Evolutionary conservation across 164 flowering plant genomes (phyloP), one percentile per base, ranked within the genome.

Genomic region (Macadamia tetraphylla): DNA sequence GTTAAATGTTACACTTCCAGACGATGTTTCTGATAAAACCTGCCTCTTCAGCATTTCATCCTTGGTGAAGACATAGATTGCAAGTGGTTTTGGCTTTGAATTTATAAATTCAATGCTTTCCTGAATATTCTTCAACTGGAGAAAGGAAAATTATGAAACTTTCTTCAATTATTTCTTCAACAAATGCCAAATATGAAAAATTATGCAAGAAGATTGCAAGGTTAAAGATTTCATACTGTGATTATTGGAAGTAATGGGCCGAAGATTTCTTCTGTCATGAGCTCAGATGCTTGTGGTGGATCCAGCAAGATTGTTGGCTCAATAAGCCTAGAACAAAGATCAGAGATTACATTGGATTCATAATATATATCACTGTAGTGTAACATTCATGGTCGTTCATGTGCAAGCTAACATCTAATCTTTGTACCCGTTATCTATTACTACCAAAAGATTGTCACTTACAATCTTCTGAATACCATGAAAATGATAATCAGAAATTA

Each of bases 161-260:
- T 46, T 46, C 13, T 46, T 46, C 13, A 3, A 46, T 46, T 8
- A 46, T 9, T 46, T 46, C 5, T 35, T 35, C 40, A 11, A 8
- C 51, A 46, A 40, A 40, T 40, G 3, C 8, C 4, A 15, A 9
- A 32, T 49, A 14, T 65, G 13, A 14, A 65, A 53, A 52, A 30
- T 6, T 49, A 14, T 53, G 1, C 15, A 30, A n/a, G 10, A 56
- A 14, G 15, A 44, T 35, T 52, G 52, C 18, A 11, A 11, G 18
- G 9, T 62, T 18, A 35, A 48, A 56, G 18, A 15, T 29, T 49
- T 66, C 88, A 81, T 52, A 94, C 97, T 32, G 97, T 94, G 77
- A 94, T 87, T 48, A 91, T 85, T 14, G 97, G 98, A 72, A 94
- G 90, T 61, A 94, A 42, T 1, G 98, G 98, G 42, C 98, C 98